phyloP scores from a whole-genome alignment of 2,329 filamentous ascomycete genomes.

The Ceratocystis variospora region DNA sequence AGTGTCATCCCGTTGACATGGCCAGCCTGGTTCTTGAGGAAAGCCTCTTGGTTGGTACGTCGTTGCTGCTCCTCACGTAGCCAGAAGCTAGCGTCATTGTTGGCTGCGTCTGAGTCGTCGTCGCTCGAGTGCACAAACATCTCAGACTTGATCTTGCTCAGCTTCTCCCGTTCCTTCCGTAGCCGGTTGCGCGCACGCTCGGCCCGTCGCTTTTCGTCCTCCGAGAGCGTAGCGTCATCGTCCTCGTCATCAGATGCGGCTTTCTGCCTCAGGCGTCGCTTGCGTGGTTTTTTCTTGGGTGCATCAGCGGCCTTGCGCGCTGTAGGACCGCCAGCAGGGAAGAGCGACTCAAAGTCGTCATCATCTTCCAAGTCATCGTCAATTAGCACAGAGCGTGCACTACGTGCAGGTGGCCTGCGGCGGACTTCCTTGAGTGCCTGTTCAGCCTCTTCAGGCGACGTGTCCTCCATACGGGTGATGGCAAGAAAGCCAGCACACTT shows the following conservation, averaged over 20 bases:
- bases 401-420: constrained; percentile 24
- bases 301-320: constrained; percentile 39
- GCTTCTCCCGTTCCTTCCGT: constrained; percentile 61
- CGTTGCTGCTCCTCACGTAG: constrained; percentile 48
- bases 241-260: constrained; percentile 26
- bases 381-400: constrained; percentile 42
- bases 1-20: background rate
- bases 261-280: constrained; percentile 33
- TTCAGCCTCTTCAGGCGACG: constrained; percentile 64
- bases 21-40: constrained; percentile 6
- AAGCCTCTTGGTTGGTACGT: constrained; percentile 18
- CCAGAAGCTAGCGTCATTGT: constrained; percentile 59
- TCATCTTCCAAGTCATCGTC: constrained; percentile 41
- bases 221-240: constrained; percentile 31
- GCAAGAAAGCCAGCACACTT: constrained; percentile 42
- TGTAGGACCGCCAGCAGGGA: constrained; percentile 55
- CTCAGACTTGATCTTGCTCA: constrained; percentile 68
- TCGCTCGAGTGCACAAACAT: constrained; percentile 72
- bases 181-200: constrained; percentile 48
- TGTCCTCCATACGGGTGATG: constrained; percentile 63
- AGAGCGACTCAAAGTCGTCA: constrained; percentile 44
- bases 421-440: constrained; percentile 53
- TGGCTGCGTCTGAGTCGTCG: constrained; percentile 73
- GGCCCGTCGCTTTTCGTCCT: constrained; percentile 41
- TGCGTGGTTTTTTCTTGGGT: constrained; percentile 34